Evolutionary conservation across 169 alveolate genomes (phyloP).

Genomic region (Cryptosporidium parvum): DNA sequence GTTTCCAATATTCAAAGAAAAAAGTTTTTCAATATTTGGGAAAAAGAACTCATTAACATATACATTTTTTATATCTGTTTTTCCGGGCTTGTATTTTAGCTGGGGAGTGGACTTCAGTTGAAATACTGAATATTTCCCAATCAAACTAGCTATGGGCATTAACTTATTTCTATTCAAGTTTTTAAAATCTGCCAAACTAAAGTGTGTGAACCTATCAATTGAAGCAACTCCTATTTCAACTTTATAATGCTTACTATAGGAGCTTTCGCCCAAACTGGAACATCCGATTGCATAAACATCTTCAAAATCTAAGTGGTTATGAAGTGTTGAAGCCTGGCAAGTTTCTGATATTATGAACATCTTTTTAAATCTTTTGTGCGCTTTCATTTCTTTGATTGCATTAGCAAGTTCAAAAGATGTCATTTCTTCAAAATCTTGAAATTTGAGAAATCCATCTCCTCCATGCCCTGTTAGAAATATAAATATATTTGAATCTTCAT

Average conservation of each 20-base stretch:
- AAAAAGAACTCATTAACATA: conserved; percentile 38
- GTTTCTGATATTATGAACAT: conserved; percentile 85
- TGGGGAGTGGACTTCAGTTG: conserved; percentile 45
- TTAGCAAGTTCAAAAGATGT: conserved; percentile 82
- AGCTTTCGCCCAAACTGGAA: conserved; percentile 53
- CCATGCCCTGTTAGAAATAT: conserved; percentile 86
- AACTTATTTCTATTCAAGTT: background rate
- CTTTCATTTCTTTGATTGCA: conserved; percentile 83
- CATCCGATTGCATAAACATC: conserved; percentile 77
- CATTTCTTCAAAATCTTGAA: conserved; percentile 85
- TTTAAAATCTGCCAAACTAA: conserved; percentile 20
- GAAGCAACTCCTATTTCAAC: conserved; percentile 60
- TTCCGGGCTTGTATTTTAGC: conserved; percentile 24
- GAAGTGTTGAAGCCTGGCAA: conserved; percentile 86
- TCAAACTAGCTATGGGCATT: conserved; percentile 30
- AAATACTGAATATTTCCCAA: background rate
- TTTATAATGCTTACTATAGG: conserved; percentile 54
- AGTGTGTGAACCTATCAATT: conserved; percentile 66
- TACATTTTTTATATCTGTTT: conserved; percentile 30
- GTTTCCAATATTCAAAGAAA: background rate
- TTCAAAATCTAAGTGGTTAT: conserved; percentile 81
- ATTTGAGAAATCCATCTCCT: conserved; percentile 86
- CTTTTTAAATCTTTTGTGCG: conserved; percentile 81
- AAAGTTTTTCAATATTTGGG: conserved; percentile 1
- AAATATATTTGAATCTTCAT: conserved; percentile 82